phyloP scores from a whole-genome alignment of 257 asterid species.

The Gentiana dahurica region DNA sequence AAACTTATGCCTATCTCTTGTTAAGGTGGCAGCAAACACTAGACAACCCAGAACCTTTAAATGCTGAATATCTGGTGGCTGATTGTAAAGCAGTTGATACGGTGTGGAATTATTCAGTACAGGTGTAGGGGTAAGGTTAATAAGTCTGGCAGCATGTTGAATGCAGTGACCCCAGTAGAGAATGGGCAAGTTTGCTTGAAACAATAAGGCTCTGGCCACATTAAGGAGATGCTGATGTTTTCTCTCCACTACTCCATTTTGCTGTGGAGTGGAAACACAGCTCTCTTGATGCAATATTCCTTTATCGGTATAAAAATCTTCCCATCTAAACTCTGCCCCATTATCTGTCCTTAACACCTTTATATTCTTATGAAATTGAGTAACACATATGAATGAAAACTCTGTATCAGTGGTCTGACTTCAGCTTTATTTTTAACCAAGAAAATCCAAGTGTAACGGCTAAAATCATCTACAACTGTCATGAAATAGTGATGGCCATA shows the following conservation, averaged over 20 bases:
- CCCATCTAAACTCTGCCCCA: neutral
- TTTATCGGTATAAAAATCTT: neutral
- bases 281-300: neutral
- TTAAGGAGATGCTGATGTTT: neutral
- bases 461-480: too few relatives aligned
- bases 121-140: neutral
- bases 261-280: neutral
- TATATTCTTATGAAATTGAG: too few relatives aligned
- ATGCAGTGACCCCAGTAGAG: neutral
- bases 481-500: too few relatives aligned
- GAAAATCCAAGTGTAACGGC: too few relatives aligned
- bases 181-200: neutral
- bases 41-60: neutral
- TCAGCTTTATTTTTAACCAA: too few relatives aligned
- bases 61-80: neutral
- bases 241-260: neutral
- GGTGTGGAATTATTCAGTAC: neutral
- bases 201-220: neutral
- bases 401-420: too few relatives aligned
- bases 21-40: neutral
- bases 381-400: too few relatives aligned
- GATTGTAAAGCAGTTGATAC: neutral
- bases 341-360: neutral
- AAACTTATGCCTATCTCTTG: neutral
- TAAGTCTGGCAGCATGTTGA: neutral